Evolutionary conservation across 2,329 filamentous ascomycete genomes (phyloP).

Genomic region (Penicillium sclerotigenum): DNA sequence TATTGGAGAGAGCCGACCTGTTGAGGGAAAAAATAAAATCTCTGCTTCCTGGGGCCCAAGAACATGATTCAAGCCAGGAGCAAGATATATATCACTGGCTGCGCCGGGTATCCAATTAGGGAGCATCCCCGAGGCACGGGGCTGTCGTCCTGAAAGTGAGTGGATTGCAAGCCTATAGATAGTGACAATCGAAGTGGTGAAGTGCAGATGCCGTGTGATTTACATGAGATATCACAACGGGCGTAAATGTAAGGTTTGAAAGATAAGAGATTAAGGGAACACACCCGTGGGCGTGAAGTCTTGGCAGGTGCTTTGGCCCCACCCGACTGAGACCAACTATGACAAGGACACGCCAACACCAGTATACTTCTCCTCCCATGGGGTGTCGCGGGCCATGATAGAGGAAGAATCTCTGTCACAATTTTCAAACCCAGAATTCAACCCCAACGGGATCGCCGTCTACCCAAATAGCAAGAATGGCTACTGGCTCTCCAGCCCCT

Average conservation of each 20-base stretch:
- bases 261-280: background rate
- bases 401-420: slow-evolving; percentile 44
- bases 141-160: no score
- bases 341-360: slow-evolving; percentile 35
- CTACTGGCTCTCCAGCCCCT: slow-evolving; percentile 35
- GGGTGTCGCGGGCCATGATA: slow-evolving; percentile 36
- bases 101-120: no score
- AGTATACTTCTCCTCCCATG: slow-evolving; percentile 51
- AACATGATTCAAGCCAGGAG: no score
- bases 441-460: slow-evolving; percentile 45
- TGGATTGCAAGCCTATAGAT: no score
- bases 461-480: slow-evolving; percentile 48
- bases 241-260: background rate
- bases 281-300: background rate
- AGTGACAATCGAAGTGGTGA: no score
- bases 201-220: no score
- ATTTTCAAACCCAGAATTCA: slow-evolving; percentile 46
- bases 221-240: no score
- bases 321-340: slow-evolving; percentile 29
- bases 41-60: no score
- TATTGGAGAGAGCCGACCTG: no score
- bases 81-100: no score
- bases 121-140: no score
- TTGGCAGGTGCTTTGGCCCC: background rate
- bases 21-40: no score